These are phyloP conservation scores for Ascochyta viciae-villosae DNA, from an alignment of 2,329 filamentous ascomycete species.

Conservation along the genomic window DNA sequence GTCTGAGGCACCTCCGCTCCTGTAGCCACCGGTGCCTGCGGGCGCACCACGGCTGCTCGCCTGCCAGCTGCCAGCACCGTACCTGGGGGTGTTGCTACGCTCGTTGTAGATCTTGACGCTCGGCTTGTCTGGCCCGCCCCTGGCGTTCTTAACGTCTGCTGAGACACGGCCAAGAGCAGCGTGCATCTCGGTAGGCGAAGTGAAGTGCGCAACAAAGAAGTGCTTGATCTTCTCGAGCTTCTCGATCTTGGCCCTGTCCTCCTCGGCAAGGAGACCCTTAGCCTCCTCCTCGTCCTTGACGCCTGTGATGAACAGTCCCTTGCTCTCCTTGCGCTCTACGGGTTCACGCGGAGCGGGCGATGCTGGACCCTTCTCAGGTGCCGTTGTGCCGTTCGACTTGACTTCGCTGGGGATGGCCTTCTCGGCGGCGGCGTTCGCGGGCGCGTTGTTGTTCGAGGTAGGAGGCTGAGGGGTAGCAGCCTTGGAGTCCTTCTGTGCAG, in stretches of 20 bases:
- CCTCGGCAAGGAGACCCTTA: constrained; percentile 79
- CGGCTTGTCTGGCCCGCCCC: constrained; percentile 77
- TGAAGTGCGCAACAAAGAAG: constrained; percentile 88
- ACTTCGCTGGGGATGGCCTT: constrained; percentile 52
- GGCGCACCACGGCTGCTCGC: constrained; percentile 69
- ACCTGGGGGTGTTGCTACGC: constrained; percentile 53
- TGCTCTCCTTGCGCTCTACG: constrained; percentile 67
- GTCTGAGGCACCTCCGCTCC: constrained; percentile 79
- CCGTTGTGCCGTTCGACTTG: constrained; percentile 59
- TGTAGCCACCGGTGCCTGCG: constrained; percentile 74
- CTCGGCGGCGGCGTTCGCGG: constrained; percentile 46
- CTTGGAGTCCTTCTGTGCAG: constrained; percentile 56
- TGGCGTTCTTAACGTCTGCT: constrained; percentile 76
- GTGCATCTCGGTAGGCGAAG: constrained; percentile 79
- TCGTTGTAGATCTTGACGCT: constrained; percentile 84
- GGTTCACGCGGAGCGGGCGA: constrained; percentile 59
- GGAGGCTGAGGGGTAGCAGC: constrained; percentile 58
- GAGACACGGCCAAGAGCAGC: constrained; percentile 77
- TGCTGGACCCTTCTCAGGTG: constrained; percentile 48
- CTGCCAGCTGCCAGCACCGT: constrained; percentile 65
- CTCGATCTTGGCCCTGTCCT: constrained; percentile 81
- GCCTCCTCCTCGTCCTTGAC: constrained; percentile 83
- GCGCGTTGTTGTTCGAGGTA: constrained; percentile 35
- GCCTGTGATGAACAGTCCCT: constrained; percentile 89
- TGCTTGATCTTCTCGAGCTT: constrained; percentile 73